These are phyloP conservation scores for Tetrapyrgos nigripes DNA, from an alignment of 1,284 basidiomycete species.

Conservation along the genomic window DNA sequence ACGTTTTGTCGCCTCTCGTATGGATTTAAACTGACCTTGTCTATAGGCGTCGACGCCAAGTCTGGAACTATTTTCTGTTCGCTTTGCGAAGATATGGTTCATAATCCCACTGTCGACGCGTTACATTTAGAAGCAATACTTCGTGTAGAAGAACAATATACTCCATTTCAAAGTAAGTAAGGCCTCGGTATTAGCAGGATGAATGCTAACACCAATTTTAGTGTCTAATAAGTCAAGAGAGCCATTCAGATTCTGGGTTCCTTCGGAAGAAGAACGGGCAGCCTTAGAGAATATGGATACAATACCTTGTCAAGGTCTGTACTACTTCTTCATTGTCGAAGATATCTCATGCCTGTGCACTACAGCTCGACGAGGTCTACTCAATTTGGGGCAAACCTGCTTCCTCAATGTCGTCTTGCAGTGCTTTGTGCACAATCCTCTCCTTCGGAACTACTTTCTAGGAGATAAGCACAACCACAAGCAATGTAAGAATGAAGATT, in stretches of 20 bases:
- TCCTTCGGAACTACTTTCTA: constrained; percentile 91
- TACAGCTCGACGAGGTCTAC: constrained; percentile 81
- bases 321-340: constrained; percentile 3
- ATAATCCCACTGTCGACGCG: constrained; percentile 43
- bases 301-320: constrained; percentile 70
- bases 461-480: constrained; percentile 83
- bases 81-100: constrained; percentile 54
- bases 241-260: constrained; percentile 48
- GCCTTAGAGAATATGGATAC: constrained; percentile 43
- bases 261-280: constrained; percentile 42
- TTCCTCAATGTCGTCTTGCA: constrained; percentile 95
- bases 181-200: not conserved
- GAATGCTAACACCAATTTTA: constrained; percentile 19
- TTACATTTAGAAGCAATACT: constrained; percentile 41
- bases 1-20: constrained; percentile 35
- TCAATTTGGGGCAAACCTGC: constrained; percentile 95
- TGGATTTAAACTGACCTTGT: not conserved
- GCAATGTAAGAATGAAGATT: constrained; percentile 76
- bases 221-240: constrained; percentile 48
- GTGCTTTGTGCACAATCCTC: constrained; percentile 91
- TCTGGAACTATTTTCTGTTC: constrained; percentile 51
- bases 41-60: constrained; percentile 48
- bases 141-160: constrained; percentile 49
- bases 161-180: constrained; percentile 43
- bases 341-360: constrained; percentile 13